Base-by-base conservation (phyloP, 192 early-diverging fungal species). In the Backusella luteola region DNA sequence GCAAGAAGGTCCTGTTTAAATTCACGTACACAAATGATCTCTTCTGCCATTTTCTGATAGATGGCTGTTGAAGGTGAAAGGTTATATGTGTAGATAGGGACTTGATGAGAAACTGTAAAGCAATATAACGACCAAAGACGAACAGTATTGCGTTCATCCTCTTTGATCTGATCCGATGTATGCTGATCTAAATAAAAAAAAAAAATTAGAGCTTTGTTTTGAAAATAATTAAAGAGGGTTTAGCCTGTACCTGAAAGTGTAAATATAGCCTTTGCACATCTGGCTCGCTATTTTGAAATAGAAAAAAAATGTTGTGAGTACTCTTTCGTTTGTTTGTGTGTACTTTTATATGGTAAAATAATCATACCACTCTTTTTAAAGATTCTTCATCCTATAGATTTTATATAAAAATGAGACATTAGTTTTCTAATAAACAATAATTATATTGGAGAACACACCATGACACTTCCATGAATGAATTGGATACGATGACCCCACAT, bases 71-170 rank as follows among this genome's bases (percentile, higher is more conserved):
- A 87, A 11, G 91, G 89, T 35, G 90, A 77, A 8, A 91, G 73
- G 44, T 91, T 92, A 73, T 87, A 87, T 0, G 90, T 86, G 46
- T 84, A 93, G 0, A 93, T 79, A 17, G 88, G 87, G 2, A 87
- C 84, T 23, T 84, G 66, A 42, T 73, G 49, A 44, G 34, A 66
- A 4, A 88, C 87, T 2, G 90, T 88, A 71, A 87, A 87, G 36
- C 83, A 80, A 36, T 91, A 88, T 29, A 93, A 76, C 1, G 91
- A 88, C 92, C 91, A 93, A 11, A 90, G 81, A 5, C 91, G 73
- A 4, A 92, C 80, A 3, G 91, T 91, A 56, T 92, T 93, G 74
- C 88, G 81, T 42, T 92, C 89, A 73, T 93, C 92, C 85, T 93
- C 90, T 32, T 84, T 78, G 12, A 81, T 74, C 23, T 82, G 72